phyloP scores from a whole-genome alignment of 148 eudicot genomes.

The Heliamphora exappendiculata region DNA sequence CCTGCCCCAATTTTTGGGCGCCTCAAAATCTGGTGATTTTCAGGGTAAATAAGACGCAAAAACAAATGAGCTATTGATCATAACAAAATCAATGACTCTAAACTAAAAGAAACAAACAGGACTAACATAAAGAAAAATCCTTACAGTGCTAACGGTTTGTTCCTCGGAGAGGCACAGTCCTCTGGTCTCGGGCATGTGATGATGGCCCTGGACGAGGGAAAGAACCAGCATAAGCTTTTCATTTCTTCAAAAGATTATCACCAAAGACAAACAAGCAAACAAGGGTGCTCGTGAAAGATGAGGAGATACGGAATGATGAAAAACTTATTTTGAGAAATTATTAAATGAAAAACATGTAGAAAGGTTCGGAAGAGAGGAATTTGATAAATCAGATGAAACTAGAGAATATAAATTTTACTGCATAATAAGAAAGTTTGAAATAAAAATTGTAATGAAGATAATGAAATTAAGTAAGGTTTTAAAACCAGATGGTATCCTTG shows the following conservation, averaged over 20 bases:
- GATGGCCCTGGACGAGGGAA: conserved; percentile 40
- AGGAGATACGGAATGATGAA: too few relatives aligned
- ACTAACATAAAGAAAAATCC: conserved; percentile 8
- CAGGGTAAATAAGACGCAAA: neutral
- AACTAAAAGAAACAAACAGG: neutral
- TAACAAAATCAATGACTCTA: neutral
- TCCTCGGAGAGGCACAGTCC: conserved; percentile 73
- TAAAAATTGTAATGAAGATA: too few relatives aligned
- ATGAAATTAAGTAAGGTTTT: too few relatives aligned
- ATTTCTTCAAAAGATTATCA: conserved; percentile 18
- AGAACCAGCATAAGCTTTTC: neutral
- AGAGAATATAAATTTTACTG: too few relatives aligned
- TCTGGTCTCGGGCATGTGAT: conserved; percentile 72
- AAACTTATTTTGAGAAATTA: too few relatives aligned
- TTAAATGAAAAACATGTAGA: too few relatives aligned
- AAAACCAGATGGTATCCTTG: too few relatives aligned
- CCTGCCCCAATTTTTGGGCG: conserved; percentile 52
- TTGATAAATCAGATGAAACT: too few relatives aligned
- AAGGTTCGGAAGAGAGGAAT: too few relatives aligned
- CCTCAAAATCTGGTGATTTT: conserved; percentile 33
- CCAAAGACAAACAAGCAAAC: neutral
- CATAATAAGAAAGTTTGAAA: too few relatives aligned
- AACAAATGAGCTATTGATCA: neutral
- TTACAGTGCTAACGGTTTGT: conserved; percentile 49
- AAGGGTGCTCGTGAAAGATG: too few relatives aligned